Evolutionary conservation across 257 asterid species (phyloP).

Genomic region (Salvia rosmarinus): DNA sequence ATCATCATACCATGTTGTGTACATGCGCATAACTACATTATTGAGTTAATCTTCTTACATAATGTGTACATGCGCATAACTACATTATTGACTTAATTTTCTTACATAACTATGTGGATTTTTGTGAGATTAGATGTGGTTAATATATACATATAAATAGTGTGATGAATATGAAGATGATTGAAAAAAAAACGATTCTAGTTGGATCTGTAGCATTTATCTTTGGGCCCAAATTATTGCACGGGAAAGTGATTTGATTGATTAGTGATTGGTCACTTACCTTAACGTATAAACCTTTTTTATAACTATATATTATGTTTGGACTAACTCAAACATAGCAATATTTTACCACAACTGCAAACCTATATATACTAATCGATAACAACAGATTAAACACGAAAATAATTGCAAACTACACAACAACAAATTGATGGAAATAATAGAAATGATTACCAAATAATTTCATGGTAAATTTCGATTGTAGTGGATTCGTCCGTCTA

Average conservation of each 20-base stretch:
- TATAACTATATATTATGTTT: conserved; percentile 5
- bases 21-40: conserved; percentile 37
- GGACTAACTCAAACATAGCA: background rate
- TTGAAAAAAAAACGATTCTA: conserved; percentile 20
- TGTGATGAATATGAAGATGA: conserved; percentile 23
- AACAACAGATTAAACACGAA: too few relatives aligned
- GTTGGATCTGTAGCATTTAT: conserved; percentile 15
- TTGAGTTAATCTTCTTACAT: too few relatives aligned
- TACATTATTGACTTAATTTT: too few relatives aligned
- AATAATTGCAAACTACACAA: too few relatives aligned
- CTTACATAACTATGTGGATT: background rate
- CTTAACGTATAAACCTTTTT: conserved; percentile 3
- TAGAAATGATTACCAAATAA: too few relatives aligned
- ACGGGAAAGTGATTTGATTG: conserved; percentile 18
- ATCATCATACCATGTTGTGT: conserved; percentile 10
- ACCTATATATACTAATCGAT: too few relatives aligned
- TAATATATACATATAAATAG: conserved; percentile 18
- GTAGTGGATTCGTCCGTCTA: too few relatives aligned
- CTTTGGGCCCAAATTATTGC: conserved; percentile 26
- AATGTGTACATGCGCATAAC: too few relatives aligned
- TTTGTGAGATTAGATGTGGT: conserved; percentile 9
- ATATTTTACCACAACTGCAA: too few relatives aligned
- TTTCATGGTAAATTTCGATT: too few relatives aligned
- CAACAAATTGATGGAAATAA: too few relatives aligned
- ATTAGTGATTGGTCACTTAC: conserved; percentile 15